These are phyloP conservation scores for Suhomyces prunicola DNA, from an alignment of 805 yeast genomes.

Conservation along the genomic window DNA sequence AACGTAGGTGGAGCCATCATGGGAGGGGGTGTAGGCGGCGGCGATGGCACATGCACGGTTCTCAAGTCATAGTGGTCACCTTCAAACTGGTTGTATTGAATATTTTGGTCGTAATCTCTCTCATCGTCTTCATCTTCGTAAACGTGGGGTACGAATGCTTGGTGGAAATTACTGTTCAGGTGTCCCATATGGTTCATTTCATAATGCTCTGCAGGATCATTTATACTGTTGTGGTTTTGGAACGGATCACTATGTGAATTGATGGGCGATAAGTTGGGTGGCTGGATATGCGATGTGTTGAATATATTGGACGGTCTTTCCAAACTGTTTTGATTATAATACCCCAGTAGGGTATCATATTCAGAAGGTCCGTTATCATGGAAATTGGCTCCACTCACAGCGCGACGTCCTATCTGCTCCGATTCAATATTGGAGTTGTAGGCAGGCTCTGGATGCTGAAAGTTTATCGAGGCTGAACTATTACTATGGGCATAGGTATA, in stretches of 20 bases:
- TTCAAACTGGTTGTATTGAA: slow-evolving; percentile 36
- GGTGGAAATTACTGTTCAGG: slow-evolving; percentile 13
- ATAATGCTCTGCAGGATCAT: slow-evolving; percentile 5
- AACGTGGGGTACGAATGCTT: slow-evolving; percentile 42
- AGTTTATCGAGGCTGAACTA: slow-evolving; percentile 21
- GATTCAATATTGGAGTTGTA: slow-evolving; percentile 8
- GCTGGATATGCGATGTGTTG: slow-evolving; percentile 18
- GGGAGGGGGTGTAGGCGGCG: slow-evolving; percentile 15
- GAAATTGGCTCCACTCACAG: not conserved
- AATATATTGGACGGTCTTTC: slow-evolving; percentile 26
- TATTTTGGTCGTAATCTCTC: slow-evolving; percentile 35
- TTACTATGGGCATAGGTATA: slow-evolving; percentile 10
- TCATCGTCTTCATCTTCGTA: slow-evolving; percentile 41
- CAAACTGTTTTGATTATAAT: slow-evolving; percentile 18
- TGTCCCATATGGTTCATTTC: slow-evolving; percentile 14
- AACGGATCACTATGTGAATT: slow-evolving; percentile 13
- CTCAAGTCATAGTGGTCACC: slow-evolving; percentile 44
- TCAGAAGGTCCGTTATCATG: slow-evolving; percentile 3
- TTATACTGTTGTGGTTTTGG: slow-evolving; percentile 4
- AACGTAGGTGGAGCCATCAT: slow-evolving; percentile 9
- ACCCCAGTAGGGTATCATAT: slow-evolving; percentile 20
- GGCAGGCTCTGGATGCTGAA: slow-evolving; percentile 27
- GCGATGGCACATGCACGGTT: slow-evolving; percentile 24
- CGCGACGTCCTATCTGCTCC: not conserved
- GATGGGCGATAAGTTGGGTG: slow-evolving; percentile 16